Evolutionary conservation across 1,139 yeast genomes (phyloP).

Genomic region (Saccharomycopsis hybrid): DNA sequence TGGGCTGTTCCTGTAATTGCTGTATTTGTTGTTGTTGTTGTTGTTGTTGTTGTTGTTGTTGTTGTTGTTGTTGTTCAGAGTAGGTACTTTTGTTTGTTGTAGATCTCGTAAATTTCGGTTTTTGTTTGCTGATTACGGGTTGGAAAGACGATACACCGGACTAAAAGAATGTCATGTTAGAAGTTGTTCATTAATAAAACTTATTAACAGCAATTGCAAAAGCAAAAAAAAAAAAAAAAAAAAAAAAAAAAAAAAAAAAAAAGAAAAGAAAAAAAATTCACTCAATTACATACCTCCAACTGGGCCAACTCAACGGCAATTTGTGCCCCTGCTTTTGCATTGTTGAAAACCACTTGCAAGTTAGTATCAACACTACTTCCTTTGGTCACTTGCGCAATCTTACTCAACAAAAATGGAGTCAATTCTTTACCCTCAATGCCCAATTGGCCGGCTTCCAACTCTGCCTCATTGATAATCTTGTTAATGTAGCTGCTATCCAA

Average conservation of each 20-base stretch:
- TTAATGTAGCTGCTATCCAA: conserved; percentile 49
- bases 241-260: background rate
- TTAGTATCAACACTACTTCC: conserved; percentile 71
- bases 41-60: background rate
- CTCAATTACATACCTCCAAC: conserved; percentile 28
- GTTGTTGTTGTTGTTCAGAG: too few species aligned
- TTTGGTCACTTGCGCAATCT: conserved; percentile 57
- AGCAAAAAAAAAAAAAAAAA: too few species aligned
- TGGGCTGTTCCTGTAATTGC: conserved; percentile 1
- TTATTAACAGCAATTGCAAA: too few species aligned
- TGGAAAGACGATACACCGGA: too few species aligned
- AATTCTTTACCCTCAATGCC: conserved; percentile 65
- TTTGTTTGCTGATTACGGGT: too few species aligned
- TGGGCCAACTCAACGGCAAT: conserved; percentile 52
- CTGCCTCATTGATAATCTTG: conserved; percentile 52
- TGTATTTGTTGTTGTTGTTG: background rate
- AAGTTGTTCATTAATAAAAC: too few species aligned
- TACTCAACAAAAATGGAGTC: conserved; percentile 69
- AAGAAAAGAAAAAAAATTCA: background rate
- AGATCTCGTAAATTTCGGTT: too few species aligned
- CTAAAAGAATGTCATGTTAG: too few species aligned
- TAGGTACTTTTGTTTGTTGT: background rate
- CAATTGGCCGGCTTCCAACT: conserved; percentile 43
- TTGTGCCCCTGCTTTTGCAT: conserved; percentile 61
- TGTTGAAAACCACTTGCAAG: conserved; percentile 69